Evolutionary conservation across 106 monocot genomes (phyloP), one percentile per base, ranked within the genome.

Genomic region (Hemerocallis citrina): DNA sequence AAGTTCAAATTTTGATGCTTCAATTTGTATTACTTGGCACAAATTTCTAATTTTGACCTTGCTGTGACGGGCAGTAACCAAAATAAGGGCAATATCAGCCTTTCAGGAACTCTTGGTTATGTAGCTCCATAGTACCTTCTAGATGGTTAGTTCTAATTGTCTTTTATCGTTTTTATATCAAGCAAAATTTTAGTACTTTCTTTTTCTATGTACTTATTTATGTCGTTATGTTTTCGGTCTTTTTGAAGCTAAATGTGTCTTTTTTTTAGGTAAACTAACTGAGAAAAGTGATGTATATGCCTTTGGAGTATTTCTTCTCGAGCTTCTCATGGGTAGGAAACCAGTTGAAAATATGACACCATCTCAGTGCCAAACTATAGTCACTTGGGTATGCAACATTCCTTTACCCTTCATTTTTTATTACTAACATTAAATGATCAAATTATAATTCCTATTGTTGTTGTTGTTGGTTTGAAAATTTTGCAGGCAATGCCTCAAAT

Each of bases 271-370:
- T 60, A 86, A 95, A 66, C 75, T 95, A n/a, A 83, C 86, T 45
- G 95, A 95, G 78, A 95, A 95, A 64, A 95, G 95, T 59, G 95
- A 95, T 77, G 89, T 95, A 2, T 95, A 95, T 84, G 86, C 95
- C 19, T 95, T 95, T 62, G 95, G 89, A 8, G 78, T 95, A 7
- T 78, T 95, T 38, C 75, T 95, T 31, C 72, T 95, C 20, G 95
- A 95, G 55, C 95, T 95, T 48, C 76, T 95, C 20, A 54, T 86
- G 68, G 95, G 95, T 61, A 77, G 95, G 40, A 89, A 77, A 51
- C 83, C 89, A n/a, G 83, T 86, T 29, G 89, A 86, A 55, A 79
- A 86, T 60, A 71, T 74, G 66, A 46, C 78, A 60, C 74, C 77
- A 22, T 74, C 86, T 40, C 95, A 94, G 14, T 83, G 85, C 67